phyloP scores from a whole-genome alignment of 2,329 filamentous ascomycete species.

The Penicillium sp. region DNA sequence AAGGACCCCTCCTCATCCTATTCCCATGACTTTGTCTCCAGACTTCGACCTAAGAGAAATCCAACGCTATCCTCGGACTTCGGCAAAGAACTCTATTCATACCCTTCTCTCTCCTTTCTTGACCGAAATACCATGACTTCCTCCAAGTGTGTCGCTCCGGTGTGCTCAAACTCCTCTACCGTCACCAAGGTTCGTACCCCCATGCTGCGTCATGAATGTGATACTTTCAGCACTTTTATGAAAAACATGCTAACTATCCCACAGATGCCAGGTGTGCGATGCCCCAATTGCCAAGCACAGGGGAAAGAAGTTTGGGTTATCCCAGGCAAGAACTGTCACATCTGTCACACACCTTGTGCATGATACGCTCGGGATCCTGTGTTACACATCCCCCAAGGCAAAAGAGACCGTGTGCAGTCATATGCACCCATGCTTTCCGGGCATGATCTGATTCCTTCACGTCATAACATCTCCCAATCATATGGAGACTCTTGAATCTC shows the following conservation, averaged over 20 bases:
- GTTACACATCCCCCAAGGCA: neutral
- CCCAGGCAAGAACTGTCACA: conserved; percentile 48
- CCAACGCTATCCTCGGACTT: neutral
- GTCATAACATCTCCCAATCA: neutral
- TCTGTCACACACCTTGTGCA: conserved; percentile 40
- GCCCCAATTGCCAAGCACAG: conserved; percentile 38
- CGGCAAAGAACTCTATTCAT: neutral
- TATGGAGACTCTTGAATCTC: neutral
- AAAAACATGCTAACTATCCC: neutral
- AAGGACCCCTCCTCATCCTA: conserved; percentile 4
- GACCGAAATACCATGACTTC: conserved; percentile 12
- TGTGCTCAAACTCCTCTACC: conserved; percentile 11
- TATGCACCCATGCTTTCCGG: neutral
- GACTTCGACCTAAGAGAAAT: neutral
- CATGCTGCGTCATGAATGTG: neutral
- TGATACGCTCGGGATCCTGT: conserved; percentile 3
- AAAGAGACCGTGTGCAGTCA: neutral
- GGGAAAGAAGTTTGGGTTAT: conserved; percentile 48
- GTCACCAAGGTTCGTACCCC: conserved; percentile 20
- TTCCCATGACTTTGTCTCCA: neutral
- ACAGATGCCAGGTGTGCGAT: conserved; percentile 48
- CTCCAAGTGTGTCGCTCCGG: conserved; percentile 6
- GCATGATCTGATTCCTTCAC: neutral
- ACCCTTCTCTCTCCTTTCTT: neutral
- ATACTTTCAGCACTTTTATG: neutral